phyloP scores from a whole-genome alignment of 140 eudicot genomes.

The Senecio squalidus region DNA sequence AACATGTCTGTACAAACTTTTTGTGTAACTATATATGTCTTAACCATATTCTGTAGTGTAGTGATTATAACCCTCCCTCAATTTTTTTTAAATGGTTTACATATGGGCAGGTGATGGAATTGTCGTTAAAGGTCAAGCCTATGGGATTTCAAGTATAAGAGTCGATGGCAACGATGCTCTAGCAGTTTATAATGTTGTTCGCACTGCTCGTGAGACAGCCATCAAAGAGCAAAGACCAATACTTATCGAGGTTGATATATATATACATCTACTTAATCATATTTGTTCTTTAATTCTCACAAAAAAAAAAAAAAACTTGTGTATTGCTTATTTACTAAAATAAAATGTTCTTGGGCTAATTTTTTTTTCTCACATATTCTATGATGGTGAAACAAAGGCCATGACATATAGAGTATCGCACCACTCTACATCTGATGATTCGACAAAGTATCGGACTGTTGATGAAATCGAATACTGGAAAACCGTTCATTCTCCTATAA shows the following conservation, averaged over 20 bases:
- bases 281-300: not conserved
- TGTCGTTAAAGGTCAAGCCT: conserved; percentile 60
- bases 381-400: conserved; percentile 15
- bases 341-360: not conserved
- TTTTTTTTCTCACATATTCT: not conserved
- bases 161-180: conserved; percentile 81
- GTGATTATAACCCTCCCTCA: too few relatives aligned
- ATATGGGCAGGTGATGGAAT: conserved; percentile 57
- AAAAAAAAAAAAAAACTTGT: too few relatives aligned
- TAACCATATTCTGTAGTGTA: too few relatives aligned
- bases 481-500: conserved; percentile 26
- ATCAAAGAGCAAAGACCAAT: conserved; percentile 51
- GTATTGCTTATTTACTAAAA: not conserved
- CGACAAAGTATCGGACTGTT: conserved; percentile 26
- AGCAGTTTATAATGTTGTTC: conserved; percentile 50
- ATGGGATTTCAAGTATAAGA: conserved; percentile 62
- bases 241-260: conserved; percentile 58
- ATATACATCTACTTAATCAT: not conserved
- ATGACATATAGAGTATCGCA: conserved; percentile 33
- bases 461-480: conserved; percentile 33
- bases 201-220: conserved; percentile 54
- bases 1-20: too few relatives aligned
- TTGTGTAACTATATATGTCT: too few relatives aligned
- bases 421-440: conserved; percentile 34
- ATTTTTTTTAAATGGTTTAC: not conserved